phyloP scores from a whole-genome alignment of 116 monocot species.

The Iris pallida region DNA sequence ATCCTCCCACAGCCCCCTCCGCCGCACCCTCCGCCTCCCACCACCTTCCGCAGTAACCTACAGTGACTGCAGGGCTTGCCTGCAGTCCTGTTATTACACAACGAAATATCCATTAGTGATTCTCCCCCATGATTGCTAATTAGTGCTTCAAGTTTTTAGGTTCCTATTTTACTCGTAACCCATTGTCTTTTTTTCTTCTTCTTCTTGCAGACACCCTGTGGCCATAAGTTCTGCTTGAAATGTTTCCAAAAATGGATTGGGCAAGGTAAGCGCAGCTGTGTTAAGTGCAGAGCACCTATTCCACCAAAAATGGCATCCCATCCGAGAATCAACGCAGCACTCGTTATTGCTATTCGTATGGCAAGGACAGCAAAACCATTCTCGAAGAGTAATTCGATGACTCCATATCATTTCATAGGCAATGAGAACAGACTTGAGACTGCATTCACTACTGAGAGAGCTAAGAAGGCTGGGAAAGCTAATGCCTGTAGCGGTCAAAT shows the following conservation, averaged over 20 bases:
- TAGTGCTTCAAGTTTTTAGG: too few relatives aligned
- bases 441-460: slow-evolving; percentile 24
- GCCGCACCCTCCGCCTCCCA: too few relatives aligned
- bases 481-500: slow-evolving; percentile 35
- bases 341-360: slow-evolving; percentile 40
- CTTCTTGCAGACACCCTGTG: slow-evolving; percentile 37
- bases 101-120: too few relatives aligned
- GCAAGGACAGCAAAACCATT: slow-evolving; percentile 25
- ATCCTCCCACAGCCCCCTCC: too few relatives aligned
- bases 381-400: slow-evolving; percentile 3
- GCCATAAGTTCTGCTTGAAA: slow-evolving; percentile 48
- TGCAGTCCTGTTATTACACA: too few relatives aligned
- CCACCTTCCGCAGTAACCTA: too few relatives aligned
- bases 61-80: too few relatives aligned
- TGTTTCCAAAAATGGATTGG: slow-evolving; percentile 43
- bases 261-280: slow-evolving; percentile 30
- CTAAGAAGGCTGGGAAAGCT: slow-evolving; percentile 28
- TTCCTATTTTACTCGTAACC: too few relatives aligned
- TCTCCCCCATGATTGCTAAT: too few relatives aligned
- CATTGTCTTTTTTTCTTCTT: too few relatives aligned
- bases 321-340: slow-evolving; percentile 38
- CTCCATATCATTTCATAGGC: slow-evolving; percentile 14
- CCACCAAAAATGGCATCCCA: slow-evolving; percentile 32
- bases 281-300: slow-evolving; percentile 25
- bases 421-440: slow-evolving; percentile 26